These are phyloP conservation scores for Syzygium syzygioides DNA, from an alignment of 441 rosid species.

Conservation along the genomic window DNA sequence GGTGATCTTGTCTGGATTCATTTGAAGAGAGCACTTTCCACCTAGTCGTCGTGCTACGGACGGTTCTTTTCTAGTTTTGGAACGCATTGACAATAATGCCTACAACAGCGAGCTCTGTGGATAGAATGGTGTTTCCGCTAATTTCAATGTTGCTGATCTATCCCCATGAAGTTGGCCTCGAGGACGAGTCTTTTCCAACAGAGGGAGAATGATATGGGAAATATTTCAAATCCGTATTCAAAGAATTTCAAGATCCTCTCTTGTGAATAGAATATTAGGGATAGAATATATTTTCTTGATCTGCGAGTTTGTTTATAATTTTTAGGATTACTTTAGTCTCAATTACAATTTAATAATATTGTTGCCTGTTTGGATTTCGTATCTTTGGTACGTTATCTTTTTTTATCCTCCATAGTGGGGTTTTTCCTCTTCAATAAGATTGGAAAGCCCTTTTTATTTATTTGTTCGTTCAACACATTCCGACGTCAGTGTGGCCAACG, in stretches of 20 bases:
- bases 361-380: neutral
- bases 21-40: neutral
- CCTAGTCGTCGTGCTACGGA: neutral
- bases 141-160: neutral
- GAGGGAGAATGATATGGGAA: too few relatives aligned
- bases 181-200: neutral
- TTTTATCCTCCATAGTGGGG: neutral
- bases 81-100: neutral
- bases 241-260: too few relatives aligned
- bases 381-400: neutral
- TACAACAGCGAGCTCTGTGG: neutral
- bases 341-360: neutral
- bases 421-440: neutral
- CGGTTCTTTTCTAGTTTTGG: neutral
- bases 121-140: neutral
- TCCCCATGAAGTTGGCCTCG: neutral
- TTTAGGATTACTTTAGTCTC: neutral
- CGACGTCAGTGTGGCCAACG: rapidly evolving
- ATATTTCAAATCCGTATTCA: too few relatives aligned
- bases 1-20: neutral
- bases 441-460: neutral
- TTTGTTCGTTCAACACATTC: neutral
- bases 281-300: neutral
- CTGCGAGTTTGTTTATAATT: rapidly evolving
- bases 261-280: neutral